A percentile compares a stretch with the other conserved stretches of the same genome.
These are phyloP conservation scores for Solanum lycopersicoides DNA, from an alignment of 257 asterid species.

Conservation along the genomic window DNA sequence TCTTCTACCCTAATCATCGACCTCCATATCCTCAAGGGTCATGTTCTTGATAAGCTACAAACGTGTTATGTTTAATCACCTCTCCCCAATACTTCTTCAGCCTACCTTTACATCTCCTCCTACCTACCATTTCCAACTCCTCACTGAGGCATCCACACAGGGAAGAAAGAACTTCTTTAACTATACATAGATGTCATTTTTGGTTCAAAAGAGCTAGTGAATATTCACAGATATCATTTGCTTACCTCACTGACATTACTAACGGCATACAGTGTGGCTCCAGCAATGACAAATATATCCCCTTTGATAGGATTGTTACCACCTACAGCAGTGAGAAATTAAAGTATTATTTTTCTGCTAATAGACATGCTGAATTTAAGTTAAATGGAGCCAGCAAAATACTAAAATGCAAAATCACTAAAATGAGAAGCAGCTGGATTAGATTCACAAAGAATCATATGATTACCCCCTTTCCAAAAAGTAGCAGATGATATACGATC, in stretches of 20 bases:
- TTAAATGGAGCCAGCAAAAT: not conserved
- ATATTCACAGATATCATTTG: not conserved
- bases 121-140: not conserved
- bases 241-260: constrained; percentile 85
- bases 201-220: not conserved
- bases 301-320: constrained; percentile 85
- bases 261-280: constrained; percentile 84
- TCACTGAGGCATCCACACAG: not conserved
- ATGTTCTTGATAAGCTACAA: not conserved
- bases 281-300: constrained; percentile 70
- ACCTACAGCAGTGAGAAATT: constrained; percentile 22
- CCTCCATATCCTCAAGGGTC: not conserved
- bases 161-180: not conserved
- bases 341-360: not conserved
- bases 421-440: not conserved
- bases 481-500: not conserved
- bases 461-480: not conserved
- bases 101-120: not conserved
- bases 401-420: not conserved
- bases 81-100: not conserved
- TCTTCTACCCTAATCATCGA: not conserved
- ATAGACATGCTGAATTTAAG: not conserved
- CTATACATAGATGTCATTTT: not conserved
- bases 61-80: not conserved
- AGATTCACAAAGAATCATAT: not conserved